Evolutionary conservation across 1,139 yeast species (phyloP).

Genomic region (Kodamaea plutei): DNA sequence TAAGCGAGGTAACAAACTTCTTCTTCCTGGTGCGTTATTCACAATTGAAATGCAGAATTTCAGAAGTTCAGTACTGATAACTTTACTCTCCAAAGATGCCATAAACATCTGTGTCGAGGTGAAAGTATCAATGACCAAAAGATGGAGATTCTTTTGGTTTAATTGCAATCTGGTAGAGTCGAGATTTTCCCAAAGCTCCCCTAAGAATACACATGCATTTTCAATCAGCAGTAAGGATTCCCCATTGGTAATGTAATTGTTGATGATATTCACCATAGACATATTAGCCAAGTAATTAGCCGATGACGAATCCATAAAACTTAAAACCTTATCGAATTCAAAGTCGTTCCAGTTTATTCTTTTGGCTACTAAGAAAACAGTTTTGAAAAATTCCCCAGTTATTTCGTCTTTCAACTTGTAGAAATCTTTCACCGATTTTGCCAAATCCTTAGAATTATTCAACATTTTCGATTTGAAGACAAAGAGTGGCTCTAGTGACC

Average conservation of each 20-base stretch:
- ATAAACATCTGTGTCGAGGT: constrained; percentile 22
- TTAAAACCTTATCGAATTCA: constrained; percentile 10
- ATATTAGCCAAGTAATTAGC: constrained; percentile 24
- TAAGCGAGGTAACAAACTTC: constrained; percentile 63
- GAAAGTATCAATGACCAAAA: constrained; percentile 46
- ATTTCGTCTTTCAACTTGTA: constrained; percentile 44
- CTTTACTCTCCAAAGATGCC: constrained; percentile 19
- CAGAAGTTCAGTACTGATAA: constrained; percentile 24
- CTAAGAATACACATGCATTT: constrained; percentile 28
- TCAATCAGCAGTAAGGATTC: constrained; percentile 7
- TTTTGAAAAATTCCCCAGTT: constrained; percentile 30
- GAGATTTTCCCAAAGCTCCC: constrained; percentile 54
- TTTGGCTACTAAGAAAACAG: constrained; percentile 4
- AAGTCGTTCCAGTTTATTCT: constrained; percentile 4
- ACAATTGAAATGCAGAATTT: constrained; percentile 44
- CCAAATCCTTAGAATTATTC: constrained; percentile 19
- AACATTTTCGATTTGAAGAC: constrained; percentile 19
- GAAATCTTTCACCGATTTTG: constrained; percentile 28
- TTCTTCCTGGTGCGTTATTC: constrained; percentile 55
- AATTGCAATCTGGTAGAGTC: constrained; percentile 61
- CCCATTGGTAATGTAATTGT: constrained; percentile 11
- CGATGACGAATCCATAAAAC: constrained; percentile 19
- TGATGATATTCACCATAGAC: constrained; percentile 19
- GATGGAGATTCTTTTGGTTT: constrained; percentile 62
- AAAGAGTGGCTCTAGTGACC: constrained; percentile 8